A percentile compares a stretch with the other conserved stretches of the same genome.
phyloP scores from a whole-genome alignment of 1,284 basidiomycete genomes.

The Mycosarcoma maydis region DNA sequence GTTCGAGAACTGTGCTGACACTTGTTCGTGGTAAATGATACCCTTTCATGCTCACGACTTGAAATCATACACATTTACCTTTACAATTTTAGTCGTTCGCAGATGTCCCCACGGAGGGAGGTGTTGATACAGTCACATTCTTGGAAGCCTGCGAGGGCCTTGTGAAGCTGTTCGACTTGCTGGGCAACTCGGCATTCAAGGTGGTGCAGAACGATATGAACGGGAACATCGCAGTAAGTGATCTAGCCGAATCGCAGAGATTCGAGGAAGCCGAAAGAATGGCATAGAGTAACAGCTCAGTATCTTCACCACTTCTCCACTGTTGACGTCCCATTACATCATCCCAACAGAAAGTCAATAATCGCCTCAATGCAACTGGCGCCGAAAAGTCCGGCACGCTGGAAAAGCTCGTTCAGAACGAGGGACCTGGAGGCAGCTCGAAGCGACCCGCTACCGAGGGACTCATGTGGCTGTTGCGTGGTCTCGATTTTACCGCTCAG shows the following conservation, averaged over 20 bases:
- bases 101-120: conserved; percentile 87
- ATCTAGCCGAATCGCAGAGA: no score
- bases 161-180: conserved; percentile 91
- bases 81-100: conserved; percentile 54
- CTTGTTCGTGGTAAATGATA: no score
- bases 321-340: not conserved
- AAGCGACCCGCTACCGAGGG: conserved; percentile 88
- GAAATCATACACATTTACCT: no score
- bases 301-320: not conserved
- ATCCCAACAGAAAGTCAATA: conserved; percentile 71
- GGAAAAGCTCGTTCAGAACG: conserved; percentile 84
- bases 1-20: conserved; percentile 1
- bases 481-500: conserved; percentile 88
- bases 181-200: conserved; percentile 85
- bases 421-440: conserved; percentile 79
- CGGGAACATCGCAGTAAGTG: conserved; percentile 80
- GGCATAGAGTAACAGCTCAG: no score
- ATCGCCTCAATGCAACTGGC: conserved; percentile 76
- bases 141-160: conserved; percentile 89
- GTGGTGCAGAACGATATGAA: conserved; percentile 88
- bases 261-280: no score
- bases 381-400: conserved; percentile 76
- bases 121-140: conserved; percentile 88
- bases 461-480: conserved; percentile 89
- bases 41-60: no score